These are phyloP conservation scores for Alternaria sp. DNA, from an alignment of 2,329 filamentous ascomycete genomes.

Conservation along the genomic window DNA sequence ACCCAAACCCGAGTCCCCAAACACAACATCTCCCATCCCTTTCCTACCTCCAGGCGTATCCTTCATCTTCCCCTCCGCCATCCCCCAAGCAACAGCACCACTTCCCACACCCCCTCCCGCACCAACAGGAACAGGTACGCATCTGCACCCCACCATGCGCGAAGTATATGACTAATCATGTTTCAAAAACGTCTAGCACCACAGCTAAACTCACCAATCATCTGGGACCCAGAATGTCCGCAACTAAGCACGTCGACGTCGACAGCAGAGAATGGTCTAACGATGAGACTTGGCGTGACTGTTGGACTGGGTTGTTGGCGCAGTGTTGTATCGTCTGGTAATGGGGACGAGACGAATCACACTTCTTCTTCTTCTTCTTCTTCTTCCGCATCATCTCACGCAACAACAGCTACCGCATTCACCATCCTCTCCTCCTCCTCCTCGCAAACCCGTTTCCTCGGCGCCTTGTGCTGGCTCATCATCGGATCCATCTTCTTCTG, in stretches of 20 bases:
- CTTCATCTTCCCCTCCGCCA: neutral
- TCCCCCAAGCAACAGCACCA: neutral
- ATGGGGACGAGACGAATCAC: neutral
- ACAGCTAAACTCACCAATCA: neutral
- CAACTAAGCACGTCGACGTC: fast-evolving
- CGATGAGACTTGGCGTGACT: fast-evolving
- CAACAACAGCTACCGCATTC: neutral
- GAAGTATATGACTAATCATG: too few species aligned
- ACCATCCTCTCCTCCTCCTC: neutral
- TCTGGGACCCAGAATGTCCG: neutral
- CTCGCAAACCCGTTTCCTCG: too few species aligned
- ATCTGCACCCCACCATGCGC: neutral
- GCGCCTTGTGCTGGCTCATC: too few species aligned
- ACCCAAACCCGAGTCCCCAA: neutral
- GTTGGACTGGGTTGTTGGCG: neutral
- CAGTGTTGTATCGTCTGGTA: neutral
- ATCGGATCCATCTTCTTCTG: too few species aligned
- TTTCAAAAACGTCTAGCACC: too few species aligned
- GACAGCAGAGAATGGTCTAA: fast-evolving
- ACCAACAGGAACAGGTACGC: neutral
- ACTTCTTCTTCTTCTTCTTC: too few species aligned
- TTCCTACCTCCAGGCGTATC: neutral
- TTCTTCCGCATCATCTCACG: neutral
- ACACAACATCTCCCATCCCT: neutral
- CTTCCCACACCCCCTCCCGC: neutral